phyloP scores from a whole-genome alignment of 208 protist genomes.

The Crithidia expoeki region DNA sequence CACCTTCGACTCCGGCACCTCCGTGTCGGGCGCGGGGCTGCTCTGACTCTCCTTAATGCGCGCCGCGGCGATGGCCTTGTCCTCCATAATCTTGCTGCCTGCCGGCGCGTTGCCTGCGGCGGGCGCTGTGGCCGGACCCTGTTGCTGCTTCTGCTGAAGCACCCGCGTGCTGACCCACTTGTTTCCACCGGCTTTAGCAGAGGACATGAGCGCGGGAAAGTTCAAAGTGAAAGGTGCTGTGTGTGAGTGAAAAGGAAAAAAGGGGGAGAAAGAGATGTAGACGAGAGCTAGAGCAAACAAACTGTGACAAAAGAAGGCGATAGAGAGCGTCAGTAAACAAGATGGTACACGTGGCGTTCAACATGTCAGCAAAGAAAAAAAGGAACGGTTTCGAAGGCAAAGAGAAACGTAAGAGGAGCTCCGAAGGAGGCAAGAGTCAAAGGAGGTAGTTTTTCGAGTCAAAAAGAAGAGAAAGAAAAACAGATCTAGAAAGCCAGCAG shows the following conservation, averaged over 20 bases:
- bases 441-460: neutral
- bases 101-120: slow-evolving; percentile 19
- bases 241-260: neutral
- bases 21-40: slow-evolving; percentile 31
- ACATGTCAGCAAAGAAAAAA: neutral
- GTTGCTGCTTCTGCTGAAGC: slow-evolving; percentile 45
- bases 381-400: neutral
- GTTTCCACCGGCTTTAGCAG: slow-evolving; percentile 16
- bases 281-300: neutral
- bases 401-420: neutral
- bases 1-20: slow-evolving; percentile 48
- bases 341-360: too few species aligned
- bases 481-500: too few species aligned
- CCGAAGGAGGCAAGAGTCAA: too few species aligned
- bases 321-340: too few species aligned
- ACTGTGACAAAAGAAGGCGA: neutral
- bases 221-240: neutral
- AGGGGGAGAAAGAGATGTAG: neutral
- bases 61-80: slow-evolving; percentile 51
- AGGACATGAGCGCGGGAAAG: slow-evolving; percentile 3
- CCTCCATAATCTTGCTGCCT: slow-evolving; percentile 54
- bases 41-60: slow-evolving; percentile 43
- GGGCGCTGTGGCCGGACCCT: slow-evolving; percentile 25
- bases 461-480: slow-evolving; percentile 1
- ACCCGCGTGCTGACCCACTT: slow-evolving; percentile 45